phyloP scores from a whole-genome alignment of 2,329 filamentous ascomycete genomes.

The Amauroascus niger region DNA sequence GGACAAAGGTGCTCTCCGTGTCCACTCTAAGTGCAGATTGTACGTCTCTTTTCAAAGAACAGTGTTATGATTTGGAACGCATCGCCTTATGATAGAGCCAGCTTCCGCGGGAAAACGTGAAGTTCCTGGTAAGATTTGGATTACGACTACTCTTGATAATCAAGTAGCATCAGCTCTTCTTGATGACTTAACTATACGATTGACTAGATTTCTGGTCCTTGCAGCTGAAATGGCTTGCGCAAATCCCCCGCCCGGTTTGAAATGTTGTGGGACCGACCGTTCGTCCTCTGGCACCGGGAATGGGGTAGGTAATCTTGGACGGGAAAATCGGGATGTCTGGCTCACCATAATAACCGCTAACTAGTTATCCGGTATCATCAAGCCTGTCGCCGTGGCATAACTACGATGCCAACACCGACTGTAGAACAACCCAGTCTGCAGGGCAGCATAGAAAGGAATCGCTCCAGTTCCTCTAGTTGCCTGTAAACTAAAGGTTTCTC shows the following conservation, averaged over 20 bases:
- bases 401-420: too few relatives aligned
- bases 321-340: not conserved
- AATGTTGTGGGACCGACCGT: not conserved
- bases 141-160: not conserved
- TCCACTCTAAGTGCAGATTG: not conserved
- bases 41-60: not conserved
- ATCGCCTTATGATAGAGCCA: not conserved
- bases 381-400: too few relatives aligned
- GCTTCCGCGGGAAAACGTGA: not conserved
- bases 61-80: not conserved
- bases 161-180: not conserved
- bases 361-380: too few relatives aligned
- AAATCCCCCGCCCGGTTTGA: not conserved
- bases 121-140: not conserved
- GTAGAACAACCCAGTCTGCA: not conserved
- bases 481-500: not conserved
- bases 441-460: too few relatives aligned
- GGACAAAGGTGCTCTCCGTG: not conserved
- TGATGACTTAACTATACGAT: not conserved
- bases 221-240: conserved; percentile 8
- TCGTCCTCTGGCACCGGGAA: not conserved
- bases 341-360: not conserved
- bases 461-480: not conserved
- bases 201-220: not conserved
- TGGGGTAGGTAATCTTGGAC: too few relatives aligned